These are phyloP conservation scores for Dryas integrifolia DNA, from an alignment of 331 rosid genomes.

Conservation along the genomic window DNA sequence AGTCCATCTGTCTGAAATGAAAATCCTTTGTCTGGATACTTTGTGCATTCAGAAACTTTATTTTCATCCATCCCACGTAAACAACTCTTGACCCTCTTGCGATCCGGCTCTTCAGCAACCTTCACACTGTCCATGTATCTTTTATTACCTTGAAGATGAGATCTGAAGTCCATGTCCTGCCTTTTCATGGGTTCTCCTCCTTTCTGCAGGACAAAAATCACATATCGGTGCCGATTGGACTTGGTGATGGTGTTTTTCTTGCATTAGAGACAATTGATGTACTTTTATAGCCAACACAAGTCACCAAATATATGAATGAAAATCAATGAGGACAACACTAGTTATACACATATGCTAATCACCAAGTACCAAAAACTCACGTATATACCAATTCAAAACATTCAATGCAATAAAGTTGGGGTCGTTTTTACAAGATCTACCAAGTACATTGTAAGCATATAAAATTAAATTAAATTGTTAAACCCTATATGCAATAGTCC, in stretches of 20 bases:
- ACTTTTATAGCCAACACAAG: not conserved
- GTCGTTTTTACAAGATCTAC: not conserved
- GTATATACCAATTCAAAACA: not conserved
- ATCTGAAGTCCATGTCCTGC: conserved; percentile 22
- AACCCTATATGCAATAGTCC: no score
- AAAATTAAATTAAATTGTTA: no score
- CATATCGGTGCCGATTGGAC: not conserved
- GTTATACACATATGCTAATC: not conserved
- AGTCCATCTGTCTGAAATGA: conserved; percentile 1
- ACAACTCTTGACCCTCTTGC: not conserved
- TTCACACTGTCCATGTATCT: not conserved
- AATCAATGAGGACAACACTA: not conserved
- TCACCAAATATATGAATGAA: not conserved
- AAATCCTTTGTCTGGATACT: not conserved
- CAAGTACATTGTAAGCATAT: not conserved
- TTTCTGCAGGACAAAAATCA: conserved; percentile 23
- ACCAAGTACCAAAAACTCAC: not conserved
- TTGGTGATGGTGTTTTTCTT: no score
- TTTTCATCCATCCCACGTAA: not conserved
- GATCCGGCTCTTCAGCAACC: not conserved
- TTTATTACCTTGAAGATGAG: conserved; percentile 13
- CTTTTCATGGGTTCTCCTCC: conserved; percentile 14
- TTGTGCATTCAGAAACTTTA: not conserved
- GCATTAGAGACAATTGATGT: no score
- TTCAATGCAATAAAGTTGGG: not conserved